Evolutionary conservation across 2,329 filamentous ascomycete species (phyloP).

Genomic region (Huntiella moniliformis): DNA sequence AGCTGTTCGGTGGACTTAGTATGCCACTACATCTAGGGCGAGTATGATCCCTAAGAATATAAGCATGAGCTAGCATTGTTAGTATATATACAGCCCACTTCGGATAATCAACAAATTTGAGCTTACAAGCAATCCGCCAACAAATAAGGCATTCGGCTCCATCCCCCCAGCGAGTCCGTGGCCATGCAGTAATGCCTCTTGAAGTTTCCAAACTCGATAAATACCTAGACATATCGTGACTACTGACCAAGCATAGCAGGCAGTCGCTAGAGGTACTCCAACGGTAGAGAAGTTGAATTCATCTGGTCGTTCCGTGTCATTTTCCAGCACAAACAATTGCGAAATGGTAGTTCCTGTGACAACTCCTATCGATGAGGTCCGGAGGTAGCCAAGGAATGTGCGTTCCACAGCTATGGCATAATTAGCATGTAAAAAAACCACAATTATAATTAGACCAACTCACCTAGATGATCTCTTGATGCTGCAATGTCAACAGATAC

Average conservation of each 20-base stretch:
- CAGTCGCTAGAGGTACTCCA: conserved; percentile 36
- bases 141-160: conserved; percentile 3
- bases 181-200: conserved; percentile 17
- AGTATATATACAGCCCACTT: neutral
- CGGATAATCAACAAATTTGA: neutral
- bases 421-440: neutral
- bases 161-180: conserved; percentile 18
- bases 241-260: conserved; percentile 24
- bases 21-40: conserved; percentile 1
- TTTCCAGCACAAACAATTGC: conserved; percentile 42
- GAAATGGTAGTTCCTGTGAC: conserved; percentile 47
- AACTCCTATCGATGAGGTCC: conserved; percentile 49
- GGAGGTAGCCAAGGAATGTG: conserved; percentile 55
- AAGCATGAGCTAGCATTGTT: conserved; percentile 1
- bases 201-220: conserved; percentile 18
- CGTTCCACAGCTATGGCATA: conserved; percentile 43
- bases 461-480: conserved; percentile 10
- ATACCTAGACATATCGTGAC: conserved; percentile 18
- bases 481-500: conserved; percentile 8
- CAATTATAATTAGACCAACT: neutral
- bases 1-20: neutral
- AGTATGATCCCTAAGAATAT: conserved; percentile 1
- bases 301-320: neutral
- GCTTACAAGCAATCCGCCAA: conserved; percentile 2
- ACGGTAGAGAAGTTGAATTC: conserved; percentile 39